Base-by-base conservation (phyloP, 345 rosid species). In the Lepidium africanum region DNA sequence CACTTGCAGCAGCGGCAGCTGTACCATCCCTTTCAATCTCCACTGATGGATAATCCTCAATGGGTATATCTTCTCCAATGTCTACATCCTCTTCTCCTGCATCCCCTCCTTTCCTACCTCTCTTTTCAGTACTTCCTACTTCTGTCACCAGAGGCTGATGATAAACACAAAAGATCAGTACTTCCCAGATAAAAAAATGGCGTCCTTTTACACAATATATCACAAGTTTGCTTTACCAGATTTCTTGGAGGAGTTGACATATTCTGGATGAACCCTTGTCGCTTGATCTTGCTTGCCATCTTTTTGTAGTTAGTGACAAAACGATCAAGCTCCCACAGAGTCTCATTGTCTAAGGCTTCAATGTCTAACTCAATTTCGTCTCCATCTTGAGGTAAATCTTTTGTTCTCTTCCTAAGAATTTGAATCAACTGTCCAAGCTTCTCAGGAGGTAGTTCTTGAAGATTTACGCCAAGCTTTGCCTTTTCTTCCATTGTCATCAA, bases 301-400 rank as follows among this genome's bases (percentile, higher is more conserved):
- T 90, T 90, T 71, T 86, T 90, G 65, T 84, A 87, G 42, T 90
- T 85, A 1, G 96, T 84, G 25, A 90, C 90, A 54, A 87, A 90
- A 17, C 94, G 83, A 66, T 90, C 96, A 68, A 87, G 85, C 80
- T 90, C 94, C 94, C 96, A 90, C 0, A 90, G 69, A 0, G 94
- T 90, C 71, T 90, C 96, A 0, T 81, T 86, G 63, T 90, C 94
- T 8, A 90, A 78, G 1, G 91, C 85, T 74, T 87, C 94, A 1
- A 89, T 89, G 47, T 89, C 96, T 4, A 87, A 79, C 76, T 89
- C 96, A 14, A 89, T 89, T 78, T 89, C 96, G 59, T 89, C 92
- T 2, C 92, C 96, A 0, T 90, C 94, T 72, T 87, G 96, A 67
- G 84, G 76, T 37, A 87, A 56, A 79, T 84, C 75, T 55, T 82